Conservation (phyloP, 352 stramenopile genomes). For the Sclerospora graminicola region DNA sequence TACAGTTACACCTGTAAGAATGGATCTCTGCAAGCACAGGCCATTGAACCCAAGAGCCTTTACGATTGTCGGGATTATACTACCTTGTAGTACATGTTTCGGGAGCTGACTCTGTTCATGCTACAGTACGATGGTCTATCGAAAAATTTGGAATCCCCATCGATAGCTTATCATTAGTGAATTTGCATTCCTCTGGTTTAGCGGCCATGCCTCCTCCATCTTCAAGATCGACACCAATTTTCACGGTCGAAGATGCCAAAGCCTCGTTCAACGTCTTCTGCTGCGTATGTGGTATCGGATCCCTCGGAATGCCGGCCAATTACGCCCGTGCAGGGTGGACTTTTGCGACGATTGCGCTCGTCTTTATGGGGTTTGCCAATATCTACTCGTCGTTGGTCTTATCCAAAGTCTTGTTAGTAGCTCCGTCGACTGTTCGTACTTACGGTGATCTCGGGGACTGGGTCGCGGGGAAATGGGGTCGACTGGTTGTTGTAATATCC, state of each 20-base stretch:
- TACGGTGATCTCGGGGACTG: slow-evolving; percentile 21
- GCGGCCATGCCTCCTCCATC: not conserved
- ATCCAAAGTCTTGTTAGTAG: slow-evolving; percentile 15
- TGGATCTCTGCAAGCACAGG: too few relatives aligned
- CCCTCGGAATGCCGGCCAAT: slow-evolving; percentile 21
- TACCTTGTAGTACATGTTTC: too few relatives aligned
- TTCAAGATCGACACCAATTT: slow-evolving; percentile 4
- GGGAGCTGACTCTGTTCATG: too few relatives aligned
- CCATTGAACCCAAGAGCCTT: too few relatives aligned
- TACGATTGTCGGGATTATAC: too few relatives aligned
- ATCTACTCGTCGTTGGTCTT: slow-evolving; percentile 18
- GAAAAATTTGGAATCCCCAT: too few relatives aligned
- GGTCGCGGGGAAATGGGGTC: slow-evolving; percentile 15
- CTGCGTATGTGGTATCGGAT: slow-evolving; percentile 20
- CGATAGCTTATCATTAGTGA: too few relatives aligned
- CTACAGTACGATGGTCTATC: too few relatives aligned
- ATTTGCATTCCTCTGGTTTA: too few relatives aligned
- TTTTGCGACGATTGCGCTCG: slow-evolving; percentile 13
- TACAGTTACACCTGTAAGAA: too few relatives aligned
- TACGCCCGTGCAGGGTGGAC: slow-evolving; percentile 18
- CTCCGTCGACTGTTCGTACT: slow-evolving; percentile 12
- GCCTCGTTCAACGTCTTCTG: slow-evolving; percentile 21
- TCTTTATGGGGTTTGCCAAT: slow-evolving; percentile 21
- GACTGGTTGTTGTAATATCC: slow-evolving; percentile 8
- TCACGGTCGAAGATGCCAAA: slow-evolving; percentile 20